Evolutionary conservation across 345 rosid species (phyloP), one percentile per base, ranked within the genome.

Genomic region (Populus simonii): DNA sequence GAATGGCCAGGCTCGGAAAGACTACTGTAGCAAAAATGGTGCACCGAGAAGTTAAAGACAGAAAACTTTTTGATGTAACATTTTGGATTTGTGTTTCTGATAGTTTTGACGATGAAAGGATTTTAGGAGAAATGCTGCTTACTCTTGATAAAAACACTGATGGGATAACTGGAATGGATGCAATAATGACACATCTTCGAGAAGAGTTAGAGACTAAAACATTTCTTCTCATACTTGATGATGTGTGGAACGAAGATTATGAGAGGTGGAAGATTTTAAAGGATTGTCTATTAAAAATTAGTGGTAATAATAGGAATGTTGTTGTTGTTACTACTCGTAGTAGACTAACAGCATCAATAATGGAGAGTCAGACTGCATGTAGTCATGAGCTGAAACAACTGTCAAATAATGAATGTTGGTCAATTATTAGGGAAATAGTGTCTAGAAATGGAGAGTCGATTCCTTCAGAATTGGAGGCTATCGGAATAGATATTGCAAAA

Each of bases 1-100:
- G 83, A 4, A 71, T 55, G 73, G 74, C 36, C 31, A 80, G 83
- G 10, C 59, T 80, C 18, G 80, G 83, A 53, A 80, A 80, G 67
- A 80, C 83, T 8, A 76, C 80, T n/a, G 22, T 80, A 1, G 83
- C 83, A 4, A 33, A 80, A 66, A 39, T 72, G 20, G 72, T 80
- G 20, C 36, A 16, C 27, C 10, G 53, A 5, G 53, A 75, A 7
- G 83, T 47, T 2, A 22, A 20, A 49, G 51, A 35, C 2, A 2
- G 4, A 66, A 9, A 13, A 76, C 76, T 41, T 75, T 79, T 79
- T 33, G 5, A 33, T 33, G 36, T 33, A 33, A 4, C 36, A 33
- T 33, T 33, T 33, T 33, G 36, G 36, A 59, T 75, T 1, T 53
- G 68, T 66, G 76, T 80, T 15, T 75, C 83, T 27, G 61, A 36